Conservation (phyloP, 495 filamentous ascomycete species). For the Penicillium waksmanii region DNA sequence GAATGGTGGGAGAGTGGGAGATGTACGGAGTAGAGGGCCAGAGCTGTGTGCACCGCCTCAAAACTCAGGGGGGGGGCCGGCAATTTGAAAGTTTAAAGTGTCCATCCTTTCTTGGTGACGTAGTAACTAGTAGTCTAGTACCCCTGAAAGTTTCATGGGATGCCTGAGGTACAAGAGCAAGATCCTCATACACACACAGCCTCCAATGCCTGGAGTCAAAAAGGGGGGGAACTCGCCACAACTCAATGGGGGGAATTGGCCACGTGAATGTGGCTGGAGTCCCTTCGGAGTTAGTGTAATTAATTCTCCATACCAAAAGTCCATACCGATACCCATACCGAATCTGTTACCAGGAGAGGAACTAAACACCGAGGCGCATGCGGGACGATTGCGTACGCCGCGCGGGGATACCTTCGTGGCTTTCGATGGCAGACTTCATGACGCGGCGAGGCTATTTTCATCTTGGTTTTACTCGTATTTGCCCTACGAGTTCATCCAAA, state of each 20-base stretch:
- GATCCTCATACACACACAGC: no score
- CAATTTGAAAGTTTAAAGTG: not conserved
- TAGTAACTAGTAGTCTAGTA: not conserved
- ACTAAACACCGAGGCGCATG: not conserved
- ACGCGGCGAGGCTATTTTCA: not conserved
- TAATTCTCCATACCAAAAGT: not conserved
- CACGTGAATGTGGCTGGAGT: conserved; percentile 16
- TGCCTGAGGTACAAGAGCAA: not conserved
- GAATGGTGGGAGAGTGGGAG: no score
- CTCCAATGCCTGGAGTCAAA: no score
- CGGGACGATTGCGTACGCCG: not conserved
- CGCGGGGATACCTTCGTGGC: not conserved
- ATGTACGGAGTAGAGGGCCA: no score
- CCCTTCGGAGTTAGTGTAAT: not conserved
- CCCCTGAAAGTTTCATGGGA: not conserved
- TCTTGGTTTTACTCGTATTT: no score
- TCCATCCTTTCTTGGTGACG: not conserved
- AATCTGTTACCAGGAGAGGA: not conserved
- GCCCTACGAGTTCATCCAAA: no score
- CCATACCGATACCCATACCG: not conserved
- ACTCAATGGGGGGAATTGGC: conserved; percentile 4
- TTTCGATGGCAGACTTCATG: not conserved
- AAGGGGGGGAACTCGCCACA: conserved; percentile 2
- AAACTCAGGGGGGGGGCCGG: not conserved
- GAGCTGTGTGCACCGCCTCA: not conserved